phyloP scores from a whole-genome alignment of 2,329 filamentous ascomycete genomes.

The Colletotrichum viniferum region DNA sequence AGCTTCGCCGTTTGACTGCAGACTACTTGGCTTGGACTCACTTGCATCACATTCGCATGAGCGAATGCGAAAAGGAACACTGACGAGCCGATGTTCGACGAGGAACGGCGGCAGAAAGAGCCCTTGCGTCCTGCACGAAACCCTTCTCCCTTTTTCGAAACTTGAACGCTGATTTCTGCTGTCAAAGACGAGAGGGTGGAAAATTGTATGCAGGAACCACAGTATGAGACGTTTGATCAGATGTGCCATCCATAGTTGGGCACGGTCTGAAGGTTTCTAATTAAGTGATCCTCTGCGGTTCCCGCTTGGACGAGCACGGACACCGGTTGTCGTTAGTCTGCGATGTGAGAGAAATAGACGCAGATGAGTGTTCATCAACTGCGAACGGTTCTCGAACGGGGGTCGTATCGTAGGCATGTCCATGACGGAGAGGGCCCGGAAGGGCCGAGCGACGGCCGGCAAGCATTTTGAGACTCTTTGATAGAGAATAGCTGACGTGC shows the following conservation, averaged over 20 bases:
- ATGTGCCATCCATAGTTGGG: slow-evolving; percentile 12
- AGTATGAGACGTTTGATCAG: slow-evolving; percentile 18
- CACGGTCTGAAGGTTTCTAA: neutral
- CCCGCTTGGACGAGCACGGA: slow-evolving; percentile 20
- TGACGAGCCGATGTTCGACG: neutral
- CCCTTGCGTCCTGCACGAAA: neutral
- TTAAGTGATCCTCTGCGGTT: neutral
- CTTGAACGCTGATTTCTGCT: neutral
- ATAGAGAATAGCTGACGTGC: neutral
- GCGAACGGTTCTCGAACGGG: neutral
- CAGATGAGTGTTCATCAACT: neutral
- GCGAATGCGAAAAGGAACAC: neutral
- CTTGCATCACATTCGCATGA: neutral
- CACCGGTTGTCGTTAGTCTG: neutral
- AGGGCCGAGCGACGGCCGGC: neutral
- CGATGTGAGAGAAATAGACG: neutral
- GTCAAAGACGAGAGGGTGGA: neutral
- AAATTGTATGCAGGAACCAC: neutral
- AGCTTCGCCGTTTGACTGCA: neutral
- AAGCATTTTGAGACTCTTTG: neutral
- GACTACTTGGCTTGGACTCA: neutral
- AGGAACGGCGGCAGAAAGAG: neutral
- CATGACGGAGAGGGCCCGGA: neutral
- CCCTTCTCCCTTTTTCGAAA: neutral
- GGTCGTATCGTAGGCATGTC: neutral